phyloP scores from a whole-genome alignment of 306 rosid species.

The Coriaria nepalensis region DNA sequence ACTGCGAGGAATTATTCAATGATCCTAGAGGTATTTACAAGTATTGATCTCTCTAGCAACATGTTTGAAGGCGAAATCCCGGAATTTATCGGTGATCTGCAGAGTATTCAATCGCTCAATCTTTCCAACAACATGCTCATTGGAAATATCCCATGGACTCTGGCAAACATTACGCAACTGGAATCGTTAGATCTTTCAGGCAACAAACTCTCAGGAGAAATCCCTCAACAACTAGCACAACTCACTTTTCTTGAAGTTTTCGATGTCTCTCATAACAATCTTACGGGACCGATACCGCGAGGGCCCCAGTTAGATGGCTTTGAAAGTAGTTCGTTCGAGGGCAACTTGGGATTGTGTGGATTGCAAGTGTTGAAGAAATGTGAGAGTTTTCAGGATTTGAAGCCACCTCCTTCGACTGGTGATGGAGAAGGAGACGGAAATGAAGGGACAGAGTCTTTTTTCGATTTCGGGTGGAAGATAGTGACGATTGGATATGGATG shows the following conservation, averaged over 20 bases:
- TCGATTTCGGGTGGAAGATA: neutral
- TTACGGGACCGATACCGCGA: neutral
- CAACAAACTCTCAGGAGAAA: neutral
- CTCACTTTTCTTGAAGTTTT: neutral
- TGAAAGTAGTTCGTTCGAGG: neutral
- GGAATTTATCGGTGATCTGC: neutral
- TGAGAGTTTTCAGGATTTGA: neutral
- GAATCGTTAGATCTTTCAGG: too few species aligned
- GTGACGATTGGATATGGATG: constrained; percentile 1
- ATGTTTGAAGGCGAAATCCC: neutral
- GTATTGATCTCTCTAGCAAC: neutral
- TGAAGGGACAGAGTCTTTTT: neutral
- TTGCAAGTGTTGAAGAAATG: neutral
- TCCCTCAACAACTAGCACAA: neutral
- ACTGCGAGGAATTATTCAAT: neutral
- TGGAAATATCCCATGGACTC: neutral
- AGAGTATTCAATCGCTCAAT: neutral
- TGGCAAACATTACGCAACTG: neutral
- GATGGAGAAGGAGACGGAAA: neutral
- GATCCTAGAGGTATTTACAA: neutral
- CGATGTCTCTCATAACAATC: neutral
- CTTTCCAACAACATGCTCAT: neutral
- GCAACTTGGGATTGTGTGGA: neutral
- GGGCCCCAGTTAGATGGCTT: neutral
- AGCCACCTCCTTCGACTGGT: neutral